Evolutionary conservation across 305 asterid genomes (phyloP), one percentile per base, ranked within the genome.

Genomic region (Solanum hybrid): DNA sequence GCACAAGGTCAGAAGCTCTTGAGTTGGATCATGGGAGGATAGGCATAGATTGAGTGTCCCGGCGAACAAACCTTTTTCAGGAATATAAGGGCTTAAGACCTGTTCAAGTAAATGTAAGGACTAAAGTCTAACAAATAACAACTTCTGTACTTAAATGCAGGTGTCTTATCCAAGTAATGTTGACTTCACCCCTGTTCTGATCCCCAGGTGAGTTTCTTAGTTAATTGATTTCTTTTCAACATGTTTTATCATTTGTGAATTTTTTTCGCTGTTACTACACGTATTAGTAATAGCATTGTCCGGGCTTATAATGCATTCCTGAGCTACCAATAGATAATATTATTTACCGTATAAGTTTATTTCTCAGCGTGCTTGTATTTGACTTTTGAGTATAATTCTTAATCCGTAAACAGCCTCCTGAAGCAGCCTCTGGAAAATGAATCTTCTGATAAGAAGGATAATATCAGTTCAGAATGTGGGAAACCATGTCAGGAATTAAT

Each of bases 131-230:
- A 81, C 68, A 29, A 29, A 57, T 51, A 57, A 57, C 31, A 84
- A 84, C 77, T 11, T 79, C 86, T 57, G 26, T 70, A 79, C 36
- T 51, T 34, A 34, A 90, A 91, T 95, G 95, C 96, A 97, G 99
- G 96, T 97, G 90, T 94, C 89, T 34, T 97, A 96, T 93, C 99
- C 99, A 89, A 97, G 96, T 92, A 93, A 93, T 92, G 89, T 93
- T 84, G 98, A 96, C 91, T 92, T 94, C 90, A 89, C 96, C 65
- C 96, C 95, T 85, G 90, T 95, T 84, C 93, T 93, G 89, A 89
- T 93, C 90, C 93, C 95, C 87, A 94, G 97, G 99, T 96, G 70
- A 93, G 93, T 79, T 88, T 89, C 77, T 89, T 86, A 41, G 61
- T 7, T 20, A 33, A 38, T 72, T 45, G n/a, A 31, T 12, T 61